These are phyloP conservation scores for Kockovaella imperatae DNA, from an alignment of 768 basidiomycete species.

Conservation along the genomic window DNA sequence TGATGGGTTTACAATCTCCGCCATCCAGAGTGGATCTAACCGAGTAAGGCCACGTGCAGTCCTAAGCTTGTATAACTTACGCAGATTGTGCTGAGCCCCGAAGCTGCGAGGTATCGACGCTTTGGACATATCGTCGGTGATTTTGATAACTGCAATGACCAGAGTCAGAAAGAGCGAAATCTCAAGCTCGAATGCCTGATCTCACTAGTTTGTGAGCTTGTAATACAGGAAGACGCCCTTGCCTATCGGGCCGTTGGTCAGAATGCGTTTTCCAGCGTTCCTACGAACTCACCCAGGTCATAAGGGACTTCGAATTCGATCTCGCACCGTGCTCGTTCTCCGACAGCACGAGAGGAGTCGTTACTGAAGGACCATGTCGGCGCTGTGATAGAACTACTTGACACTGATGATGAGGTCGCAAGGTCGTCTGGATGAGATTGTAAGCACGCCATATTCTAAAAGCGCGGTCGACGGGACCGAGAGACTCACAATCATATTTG, in stretches of 20 bases:
- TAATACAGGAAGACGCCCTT: conserved; percentile 85
- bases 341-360: conserved; percentile 50
- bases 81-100: conserved; percentile 52
- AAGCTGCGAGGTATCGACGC: conserved; percentile 74
- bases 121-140: conserved; percentile 94
- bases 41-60: background rate
- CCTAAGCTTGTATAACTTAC: conserved; percentile 12
- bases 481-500: conserved; percentile 37
- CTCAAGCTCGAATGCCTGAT: too few relatives aligned
- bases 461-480: background rate
- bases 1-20: conserved; percentile 84
- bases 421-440: conserved; percentile 26
- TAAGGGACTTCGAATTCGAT: conserved; percentile 77
- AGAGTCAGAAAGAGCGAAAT: too few relatives aligned
- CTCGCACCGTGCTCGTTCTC: conserved; percentile 57
- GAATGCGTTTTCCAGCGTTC: background rate
- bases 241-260: conserved; percentile 24
- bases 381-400: conserved; percentile 45
- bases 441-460: background rate
- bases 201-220: conserved; percentile 51
- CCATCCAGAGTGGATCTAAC: conserved; percentile 42
- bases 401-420: conserved; percentile 46
- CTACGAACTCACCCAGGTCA: conserved; percentile 50
- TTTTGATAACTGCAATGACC: conserved; percentile 96
- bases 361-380: conserved; percentile 67